Conservation (phyloP, 2,329 filamentous ascomycete genomes). For the Monosporascus sp. region DNA sequence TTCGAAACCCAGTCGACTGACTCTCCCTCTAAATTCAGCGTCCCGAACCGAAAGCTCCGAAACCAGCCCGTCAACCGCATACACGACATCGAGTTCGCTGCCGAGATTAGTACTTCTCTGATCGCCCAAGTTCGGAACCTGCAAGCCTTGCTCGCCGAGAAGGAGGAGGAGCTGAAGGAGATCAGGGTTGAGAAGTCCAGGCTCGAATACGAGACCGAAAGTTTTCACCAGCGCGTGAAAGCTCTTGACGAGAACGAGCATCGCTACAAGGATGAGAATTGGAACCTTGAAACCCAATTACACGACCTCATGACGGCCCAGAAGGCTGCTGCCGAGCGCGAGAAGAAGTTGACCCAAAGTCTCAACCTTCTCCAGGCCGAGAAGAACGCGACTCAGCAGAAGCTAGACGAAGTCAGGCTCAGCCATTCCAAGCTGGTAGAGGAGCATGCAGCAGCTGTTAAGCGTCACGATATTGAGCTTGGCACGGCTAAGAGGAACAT, state of each 20-base stretch:
- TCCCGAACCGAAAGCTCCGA: slow-evolving; percentile 80
- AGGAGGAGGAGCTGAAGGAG: slow-evolving; percentile 78
- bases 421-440: slow-evolving; percentile 73
- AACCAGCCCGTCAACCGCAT: slow-evolving; percentile 86
- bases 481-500: slow-evolving; percentile 77
- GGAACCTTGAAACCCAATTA: slow-evolving; percentile 88
- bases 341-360: slow-evolving; percentile 72
- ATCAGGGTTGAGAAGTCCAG: slow-evolving; percentile 69
- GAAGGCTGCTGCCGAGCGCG: slow-evolving; percentile 73
- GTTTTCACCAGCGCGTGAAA: slow-evolving; percentile 72
- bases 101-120: slow-evolving; percentile 91
- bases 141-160: slow-evolving; percentile 77
- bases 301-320: slow-evolving; percentile 73
- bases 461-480: slow-evolving; percentile 84
- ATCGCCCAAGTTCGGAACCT: slow-evolving; percentile 90
- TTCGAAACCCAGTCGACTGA: slow-evolving; percentile 79
- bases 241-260: slow-evolving; percentile 89
- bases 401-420: slow-evolving; percentile 85
- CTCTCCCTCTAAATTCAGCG: slow-evolving; percentile 83
- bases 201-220: slow-evolving; percentile 77
- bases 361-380: slow-evolving; percentile 67
- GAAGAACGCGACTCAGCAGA: slow-evolving; percentile 72
- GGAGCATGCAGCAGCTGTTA: slow-evolving; percentile 69
- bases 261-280: slow-evolving; percentile 97
- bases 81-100: slow-evolving; percentile 97